Evolutionary conservation across 352 stramenopile species (phyloP).

Genomic region (Globisporangium echinulatum): DNA sequence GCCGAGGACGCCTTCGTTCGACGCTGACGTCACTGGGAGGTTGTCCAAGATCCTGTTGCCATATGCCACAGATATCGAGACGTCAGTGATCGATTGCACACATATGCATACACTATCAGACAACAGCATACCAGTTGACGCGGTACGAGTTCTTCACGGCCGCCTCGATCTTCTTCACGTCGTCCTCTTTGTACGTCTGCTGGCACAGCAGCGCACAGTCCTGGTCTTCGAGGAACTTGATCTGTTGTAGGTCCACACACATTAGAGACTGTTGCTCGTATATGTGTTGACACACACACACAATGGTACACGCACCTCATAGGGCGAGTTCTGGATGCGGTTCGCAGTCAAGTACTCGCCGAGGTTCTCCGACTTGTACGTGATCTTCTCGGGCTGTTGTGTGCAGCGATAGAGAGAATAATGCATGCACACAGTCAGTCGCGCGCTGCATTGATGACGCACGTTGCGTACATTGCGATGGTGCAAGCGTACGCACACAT

Average conservation of each 20-base stretch:
- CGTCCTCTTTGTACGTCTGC: constrained; percentile 89
- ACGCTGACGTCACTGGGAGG: constrained; percentile 86
- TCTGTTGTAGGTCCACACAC: constrained; percentile 14
- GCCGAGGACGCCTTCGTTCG: constrained; percentile 50
- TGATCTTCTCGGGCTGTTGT: constrained; percentile 71
- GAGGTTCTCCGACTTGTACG: constrained; percentile 98
- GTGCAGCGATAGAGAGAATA: background rate
- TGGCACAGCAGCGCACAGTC: constrained; percentile 69
- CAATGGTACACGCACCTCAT: constrained; percentile 47
- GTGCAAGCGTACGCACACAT: background rate
- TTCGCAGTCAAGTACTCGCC: constrained; percentile 98
- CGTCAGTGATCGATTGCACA: too few species aligned
- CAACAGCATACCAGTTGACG: constrained; percentile 86
- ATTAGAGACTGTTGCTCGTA: too few species aligned
- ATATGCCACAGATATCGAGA: background rate
- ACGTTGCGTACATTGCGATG: too few species aligned
- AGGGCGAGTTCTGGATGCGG: constrained; percentile 98
- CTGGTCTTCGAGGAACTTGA: constrained; percentile 86
- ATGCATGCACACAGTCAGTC: too few species aligned
- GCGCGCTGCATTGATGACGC: too few species aligned
- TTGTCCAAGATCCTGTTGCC: constrained; percentile 96
- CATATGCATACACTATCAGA: background rate
- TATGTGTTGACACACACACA: background rate
- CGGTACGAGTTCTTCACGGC: constrained; percentile 97
- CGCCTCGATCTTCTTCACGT: constrained; percentile 87